Percentiles rank a stretch among this genome's conserved stretches.
Conservation (phyloP, 257 asterid species). For the Schizonepeta tenuifolia region DNA sequence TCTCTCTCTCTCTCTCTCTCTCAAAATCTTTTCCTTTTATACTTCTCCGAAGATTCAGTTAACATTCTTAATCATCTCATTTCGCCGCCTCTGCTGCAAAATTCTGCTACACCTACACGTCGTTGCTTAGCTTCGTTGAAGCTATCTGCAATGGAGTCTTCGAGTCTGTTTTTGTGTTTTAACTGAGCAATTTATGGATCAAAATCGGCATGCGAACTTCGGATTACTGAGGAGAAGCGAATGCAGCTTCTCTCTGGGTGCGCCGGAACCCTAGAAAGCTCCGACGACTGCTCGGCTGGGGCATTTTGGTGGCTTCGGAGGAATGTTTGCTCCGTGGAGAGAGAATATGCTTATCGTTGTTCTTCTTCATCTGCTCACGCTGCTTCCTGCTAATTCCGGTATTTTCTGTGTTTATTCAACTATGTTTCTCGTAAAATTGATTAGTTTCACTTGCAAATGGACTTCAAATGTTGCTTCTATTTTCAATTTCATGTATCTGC, state of each 20-base stretch:
- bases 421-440: neutral
- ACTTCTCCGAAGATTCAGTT: constrained; percentile 35
- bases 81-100: constrained; percentile 13
- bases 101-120: constrained; percentile 12
- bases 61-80: neutral
- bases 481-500: neutral
- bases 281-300: constrained; percentile 35
- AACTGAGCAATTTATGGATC: neutral
- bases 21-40: constrained; percentile 16
- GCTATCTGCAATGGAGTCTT: constrained; percentile 53
- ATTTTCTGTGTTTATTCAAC: constrained; percentile 6
- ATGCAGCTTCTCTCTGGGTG: constrained; percentile 43
- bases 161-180: constrained; percentile 35
- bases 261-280: constrained; percentile 50
- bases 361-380: constrained; percentile 62
- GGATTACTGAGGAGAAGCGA: constrained; percentile 43
- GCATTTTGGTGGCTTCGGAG: constrained; percentile 43
- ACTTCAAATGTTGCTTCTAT: neutral
- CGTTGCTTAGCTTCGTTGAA: constrained; percentile 39
- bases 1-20: constrained; percentile 17
- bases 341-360: constrained; percentile 62
- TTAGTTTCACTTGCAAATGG: constrained; percentile 22
- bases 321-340: constrained; percentile 56
- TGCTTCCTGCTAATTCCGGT: constrained; percentile 66
- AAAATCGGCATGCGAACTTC: constrained; percentile 49